phyloP scores from a whole-genome alignment of 2,329 filamentous ascomycete species.

The Diaporthe australafricana region DNA sequence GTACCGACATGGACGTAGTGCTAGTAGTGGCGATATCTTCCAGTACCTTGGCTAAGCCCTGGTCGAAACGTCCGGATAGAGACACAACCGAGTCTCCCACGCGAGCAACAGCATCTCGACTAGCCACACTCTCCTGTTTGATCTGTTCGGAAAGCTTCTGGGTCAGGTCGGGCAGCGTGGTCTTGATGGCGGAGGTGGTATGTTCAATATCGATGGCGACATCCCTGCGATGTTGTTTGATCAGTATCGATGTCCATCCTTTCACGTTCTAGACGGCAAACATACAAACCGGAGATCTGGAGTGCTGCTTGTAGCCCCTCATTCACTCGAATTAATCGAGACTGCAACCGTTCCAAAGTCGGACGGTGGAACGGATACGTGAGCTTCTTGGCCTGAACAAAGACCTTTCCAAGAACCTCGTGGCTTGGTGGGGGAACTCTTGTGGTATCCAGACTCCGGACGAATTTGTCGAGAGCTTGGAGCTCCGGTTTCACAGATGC shows the following conservation, averaged over 20 bases:
- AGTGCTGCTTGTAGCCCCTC: neutral
- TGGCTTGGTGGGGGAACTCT: neutral
- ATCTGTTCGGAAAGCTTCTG: neutral
- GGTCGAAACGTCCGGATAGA: neutral
- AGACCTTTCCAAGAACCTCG: neutral
- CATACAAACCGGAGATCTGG: neutral
- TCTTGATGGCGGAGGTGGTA: neutral
- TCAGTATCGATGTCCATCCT: neutral
- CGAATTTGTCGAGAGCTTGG: neutral
- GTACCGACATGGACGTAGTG: neutral
- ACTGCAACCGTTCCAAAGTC: neutral
- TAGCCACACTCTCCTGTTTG: neutral
- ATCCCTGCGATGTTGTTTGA: neutral
- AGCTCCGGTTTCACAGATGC: neutral
- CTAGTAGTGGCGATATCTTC: neutral
- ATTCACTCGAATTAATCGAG: neutral
- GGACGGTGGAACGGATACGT: slow-evolving; percentile 18
- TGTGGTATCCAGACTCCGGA: neutral
- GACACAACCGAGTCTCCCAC: neutral
- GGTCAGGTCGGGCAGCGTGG: neutral
- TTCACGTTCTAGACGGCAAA: neutral
- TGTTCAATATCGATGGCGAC: neutral
- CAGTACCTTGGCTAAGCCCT: neutral
- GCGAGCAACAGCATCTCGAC: neutral
- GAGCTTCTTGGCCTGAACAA: slow-evolving; percentile 5